Conservation (phyloP, 176 grass and related monocot species). For the Oryza australiensis region DNA sequence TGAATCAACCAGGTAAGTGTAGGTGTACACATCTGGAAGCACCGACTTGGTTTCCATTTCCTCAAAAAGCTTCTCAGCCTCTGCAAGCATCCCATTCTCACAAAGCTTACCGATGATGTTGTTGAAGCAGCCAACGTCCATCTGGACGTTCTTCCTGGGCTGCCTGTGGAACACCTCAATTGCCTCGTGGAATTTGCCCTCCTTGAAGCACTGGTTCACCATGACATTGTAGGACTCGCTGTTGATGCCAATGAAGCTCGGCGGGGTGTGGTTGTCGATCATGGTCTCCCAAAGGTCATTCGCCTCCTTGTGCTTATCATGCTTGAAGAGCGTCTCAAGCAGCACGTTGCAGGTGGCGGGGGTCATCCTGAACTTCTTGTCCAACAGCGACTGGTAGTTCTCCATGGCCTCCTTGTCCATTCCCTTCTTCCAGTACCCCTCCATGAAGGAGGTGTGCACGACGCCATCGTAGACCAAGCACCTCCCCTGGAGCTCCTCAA, state of each 20-base stretch:
- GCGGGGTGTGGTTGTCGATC: constrained; percentile 53
- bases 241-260: constrained; percentile 46
- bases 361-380: constrained; percentile 50
- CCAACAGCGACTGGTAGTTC: constrained; percentile 47
- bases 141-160: constrained; percentile 41
- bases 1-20: constrained; percentile 46
- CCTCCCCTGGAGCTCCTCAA: constrained; percentile 49
- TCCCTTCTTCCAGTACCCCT: constrained; percentile 48
- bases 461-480: constrained; percentile 54
- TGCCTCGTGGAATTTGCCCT: constrained; percentile 45
- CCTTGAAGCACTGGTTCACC: constrained; percentile 61
- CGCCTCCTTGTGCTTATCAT: constrained; percentile 50
- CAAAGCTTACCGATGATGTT: constrained; percentile 59
- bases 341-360: constrained; percentile 45
- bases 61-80: constrained; percentile 54
- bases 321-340: constrained; percentile 46
- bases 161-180: constrained; percentile 48
- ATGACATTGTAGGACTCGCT: constrained; percentile 57
- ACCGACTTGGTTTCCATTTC: constrained; percentile 59
- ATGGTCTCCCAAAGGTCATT: constrained; percentile 48
- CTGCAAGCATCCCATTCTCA: constrained; percentile 46
- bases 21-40: constrained; percentile 50
- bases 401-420: constrained; percentile 64
- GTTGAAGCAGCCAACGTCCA: constrained; percentile 63
- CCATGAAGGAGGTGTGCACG: constrained; percentile 49